phyloP scores from a whole-genome alignment of 352 stramenopile species.

The Plasmopara viticola region DNA sequence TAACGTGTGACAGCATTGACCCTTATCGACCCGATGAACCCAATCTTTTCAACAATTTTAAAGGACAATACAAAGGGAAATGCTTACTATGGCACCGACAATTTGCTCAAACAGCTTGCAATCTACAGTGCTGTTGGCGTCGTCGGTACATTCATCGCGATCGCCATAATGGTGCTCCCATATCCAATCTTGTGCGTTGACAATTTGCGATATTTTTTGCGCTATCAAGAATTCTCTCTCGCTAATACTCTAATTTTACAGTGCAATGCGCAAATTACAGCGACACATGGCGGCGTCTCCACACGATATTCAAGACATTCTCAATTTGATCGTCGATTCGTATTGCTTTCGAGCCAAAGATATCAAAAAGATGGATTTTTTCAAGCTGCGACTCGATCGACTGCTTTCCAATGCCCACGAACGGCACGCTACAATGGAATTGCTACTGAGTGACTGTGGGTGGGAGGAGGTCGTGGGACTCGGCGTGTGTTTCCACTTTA shows the following conservation, averaged over 20 bases:
- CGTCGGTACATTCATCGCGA: constrained; percentile 55
- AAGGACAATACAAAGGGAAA: constrained; percentile 45
- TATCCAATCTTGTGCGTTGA: constrained; percentile 50
- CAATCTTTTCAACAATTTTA: constrained; percentile 39
- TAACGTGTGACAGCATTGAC: constrained; percentile 37
- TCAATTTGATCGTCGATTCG: constrained; percentile 75
- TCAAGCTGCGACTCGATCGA: constrained; percentile 52
- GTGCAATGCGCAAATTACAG: constrained; percentile 47
- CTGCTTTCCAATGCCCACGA: constrained; percentile 34
- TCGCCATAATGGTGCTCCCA: constrained; percentile 51
- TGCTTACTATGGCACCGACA: constrained; percentile 38
- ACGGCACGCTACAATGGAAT: constrained; percentile 44
- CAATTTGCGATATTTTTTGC: background rate
- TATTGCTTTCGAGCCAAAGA: constrained; percentile 75
- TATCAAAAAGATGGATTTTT: constrained; percentile 77
- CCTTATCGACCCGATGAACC: constrained; percentile 63
- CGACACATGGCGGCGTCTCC: constrained; percentile 41
- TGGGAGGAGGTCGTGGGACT: constrained; percentile 70
- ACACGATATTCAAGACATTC: constrained; percentile 58
- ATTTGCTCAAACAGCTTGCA: constrained; percentile 57
- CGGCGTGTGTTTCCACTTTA: constrained; percentile 50
- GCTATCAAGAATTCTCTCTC: background rate
- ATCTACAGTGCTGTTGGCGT: constrained; percentile 67
- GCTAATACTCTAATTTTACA: constrained; percentile 8
- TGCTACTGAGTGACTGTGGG: constrained; percentile 53